Evolutionary conservation across 2,329 filamentous ascomycete genomes (phyloP).

Genomic region (Fusarium pilosicola): DNA sequence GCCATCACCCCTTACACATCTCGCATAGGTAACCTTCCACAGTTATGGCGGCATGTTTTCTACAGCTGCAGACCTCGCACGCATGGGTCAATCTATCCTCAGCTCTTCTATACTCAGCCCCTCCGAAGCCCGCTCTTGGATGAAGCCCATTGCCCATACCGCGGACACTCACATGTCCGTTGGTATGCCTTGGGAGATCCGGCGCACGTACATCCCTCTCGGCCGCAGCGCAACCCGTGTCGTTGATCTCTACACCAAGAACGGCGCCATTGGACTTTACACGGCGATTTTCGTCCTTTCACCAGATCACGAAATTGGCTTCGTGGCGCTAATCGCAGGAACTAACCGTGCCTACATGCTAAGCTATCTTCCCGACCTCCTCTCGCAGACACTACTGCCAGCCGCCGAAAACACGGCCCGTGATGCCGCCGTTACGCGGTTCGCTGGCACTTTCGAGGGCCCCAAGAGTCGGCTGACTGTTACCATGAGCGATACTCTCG

Average conservation of each 20-base stretch:
- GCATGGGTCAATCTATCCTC: constrained; percentile 11
- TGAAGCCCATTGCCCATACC: constrained; percentile 9
- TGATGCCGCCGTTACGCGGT: accelerated
- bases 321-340: not conserved
- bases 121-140: not conserved
- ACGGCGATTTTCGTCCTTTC: constrained; percentile 1
- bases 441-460: not conserved
- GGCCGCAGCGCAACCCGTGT: not conserved
- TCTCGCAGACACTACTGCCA: not conserved
- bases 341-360: not conserved
- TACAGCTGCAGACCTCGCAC: not conserved
- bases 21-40: not conserved
- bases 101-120: not conserved
- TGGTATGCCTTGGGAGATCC: constrained; percentile 24
- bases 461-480: not conserved
- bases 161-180: not conserved
- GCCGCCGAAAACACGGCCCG: not conserved
- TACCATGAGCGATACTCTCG: not conserved
- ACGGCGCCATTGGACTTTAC: not conserved
- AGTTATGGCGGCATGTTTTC: constrained; percentile 19
- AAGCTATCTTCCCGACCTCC: not conserved
- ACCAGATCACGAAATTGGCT: not conserved
- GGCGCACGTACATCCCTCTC: not conserved
- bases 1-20: accelerated
- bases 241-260: constrained; percentile 11